phyloP scores from a whole-genome alignment of 371 early-diverging fungal genomes.

The Polyrhizophydium stewartii region DNA sequence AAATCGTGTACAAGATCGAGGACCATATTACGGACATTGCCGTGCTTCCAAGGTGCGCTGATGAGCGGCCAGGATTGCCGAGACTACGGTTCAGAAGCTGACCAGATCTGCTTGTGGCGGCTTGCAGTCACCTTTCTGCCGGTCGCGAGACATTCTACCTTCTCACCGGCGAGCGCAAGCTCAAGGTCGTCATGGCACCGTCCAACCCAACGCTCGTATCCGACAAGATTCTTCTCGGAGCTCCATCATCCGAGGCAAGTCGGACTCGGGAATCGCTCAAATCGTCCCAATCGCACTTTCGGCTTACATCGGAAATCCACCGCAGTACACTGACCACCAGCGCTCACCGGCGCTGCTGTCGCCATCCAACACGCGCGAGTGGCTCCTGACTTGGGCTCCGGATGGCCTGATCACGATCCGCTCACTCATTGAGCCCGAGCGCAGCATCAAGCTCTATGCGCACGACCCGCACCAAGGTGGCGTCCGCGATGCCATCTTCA shows the following conservation, averaged over 20 bases:
- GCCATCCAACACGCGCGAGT: conserved; percentile 27
- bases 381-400: conserved; percentile 33
- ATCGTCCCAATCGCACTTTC: too few relatives aligned
- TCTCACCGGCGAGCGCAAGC: conserved; percentile 19
- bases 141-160: conserved; percentile 28
- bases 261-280: too few relatives aligned
- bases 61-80: neutral
- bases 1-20: conserved; percentile 18
- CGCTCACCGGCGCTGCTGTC: conserved; percentile 8
- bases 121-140: conserved; percentile 21
- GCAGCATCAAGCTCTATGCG: conserved; percentile 23
- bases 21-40: conserved; percentile 20
- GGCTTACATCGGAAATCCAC: too few relatives aligned
- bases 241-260: conserved; percentile 7
- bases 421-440: conserved; percentile 38
- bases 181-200: conserved; percentile 24
- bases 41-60: conserved; percentile 20
- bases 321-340: conserved; percentile 26
- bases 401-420: conserved; percentile 40
- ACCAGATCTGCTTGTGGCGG: too few relatives aligned
- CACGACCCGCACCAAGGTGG: conserved; percentile 41
- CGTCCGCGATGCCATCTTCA: conserved; percentile 20
- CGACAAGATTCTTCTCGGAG: conserved; percentile 5
- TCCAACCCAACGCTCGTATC: neutral
- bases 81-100: too few relatives aligned